Evolutionary conservation across 129 eudicot genomes (phyloP).

Genomic region (Ambrosia trifida): DNA sequence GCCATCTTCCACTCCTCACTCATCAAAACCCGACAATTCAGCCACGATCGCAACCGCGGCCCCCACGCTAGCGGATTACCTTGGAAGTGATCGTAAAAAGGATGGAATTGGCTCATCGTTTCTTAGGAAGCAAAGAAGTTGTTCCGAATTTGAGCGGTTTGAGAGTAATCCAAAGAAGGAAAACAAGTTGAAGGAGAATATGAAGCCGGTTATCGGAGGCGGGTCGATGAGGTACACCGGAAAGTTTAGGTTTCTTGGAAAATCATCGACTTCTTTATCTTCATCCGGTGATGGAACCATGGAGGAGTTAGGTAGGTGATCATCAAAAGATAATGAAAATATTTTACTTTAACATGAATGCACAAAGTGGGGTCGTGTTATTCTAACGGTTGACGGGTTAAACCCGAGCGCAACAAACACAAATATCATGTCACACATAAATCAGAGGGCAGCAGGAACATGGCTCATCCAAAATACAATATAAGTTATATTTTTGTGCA

Average conservation of each 20-base stretch:
- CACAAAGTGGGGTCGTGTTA: too few relatives aligned
- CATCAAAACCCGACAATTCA: constrained; percentile 14
- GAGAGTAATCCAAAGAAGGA: constrained; percentile 27
- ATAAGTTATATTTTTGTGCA: too few relatives aligned
- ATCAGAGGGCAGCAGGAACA: too few relatives aligned
- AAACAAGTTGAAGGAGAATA: constrained; percentile 50
- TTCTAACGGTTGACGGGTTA: too few relatives aligned
- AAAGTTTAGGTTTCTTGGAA: constrained; percentile 45
- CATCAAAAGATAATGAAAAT: neutral
- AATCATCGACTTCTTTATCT: constrained; percentile 35
- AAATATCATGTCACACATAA: too few relatives aligned
- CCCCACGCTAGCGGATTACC: constrained; percentile 46
- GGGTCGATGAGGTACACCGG: constrained; percentile 70
- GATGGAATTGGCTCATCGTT: constrained; percentile 8
- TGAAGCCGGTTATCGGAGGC: constrained; percentile 56
- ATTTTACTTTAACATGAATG: too few relatives aligned
- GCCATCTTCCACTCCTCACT: constrained; percentile 56
- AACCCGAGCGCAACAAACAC: too few relatives aligned
- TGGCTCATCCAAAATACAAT: too few relatives aligned
- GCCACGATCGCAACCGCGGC: constrained; percentile 1
- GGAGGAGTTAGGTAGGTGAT: constrained; percentile 7
- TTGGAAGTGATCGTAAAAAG: constrained; percentile 44
- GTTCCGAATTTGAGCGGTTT: constrained; percentile 52
- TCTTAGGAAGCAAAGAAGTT: constrained; percentile 52
- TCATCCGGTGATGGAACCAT: constrained; percentile 14